phyloP scores from a whole-genome alignment of 2,329 filamentous ascomycete genomes.

The Pseudocercospora crystallina region DNA sequence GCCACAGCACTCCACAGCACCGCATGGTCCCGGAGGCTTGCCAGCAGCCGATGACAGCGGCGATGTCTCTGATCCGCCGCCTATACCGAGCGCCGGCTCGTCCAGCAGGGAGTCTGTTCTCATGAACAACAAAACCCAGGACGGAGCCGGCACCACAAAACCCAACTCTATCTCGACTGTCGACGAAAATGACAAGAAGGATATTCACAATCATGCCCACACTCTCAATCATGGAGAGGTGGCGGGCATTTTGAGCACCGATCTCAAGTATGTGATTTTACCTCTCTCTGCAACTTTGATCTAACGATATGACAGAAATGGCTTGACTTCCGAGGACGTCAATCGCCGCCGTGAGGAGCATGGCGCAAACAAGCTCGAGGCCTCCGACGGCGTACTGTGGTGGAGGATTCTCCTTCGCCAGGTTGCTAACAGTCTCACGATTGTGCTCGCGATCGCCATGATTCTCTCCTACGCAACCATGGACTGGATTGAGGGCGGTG shows the following conservation, averaged over 20 bases:
- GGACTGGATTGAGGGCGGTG: constrained; percentile 62
- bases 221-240: constrained; percentile 20
- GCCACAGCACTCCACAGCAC: constrained; percentile 20
- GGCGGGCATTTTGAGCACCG: constrained; percentile 19
- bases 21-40: constrained; percentile 22
- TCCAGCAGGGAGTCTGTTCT: constrained; percentile 24
- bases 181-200: constrained; percentile 15
- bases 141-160: constrained; percentile 28
- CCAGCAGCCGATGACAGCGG: constrained; percentile 25
- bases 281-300: not conserved
- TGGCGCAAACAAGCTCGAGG: constrained; percentile 33
- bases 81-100: constrained; percentile 34
- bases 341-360: constrained; percentile 25
- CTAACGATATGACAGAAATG: constrained; percentile 19
- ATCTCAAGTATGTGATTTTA: constrained; percentile 20
- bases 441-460: constrained; percentile 57
- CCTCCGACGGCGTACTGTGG: constrained; percentile 30
- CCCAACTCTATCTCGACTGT: constrained; percentile 17
- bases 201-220: constrained; percentile 23
- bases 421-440: constrained; percentile 39
- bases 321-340: constrained; percentile 26
- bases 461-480: constrained; percentile 57
- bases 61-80: constrained; percentile 30
- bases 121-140: constrained; percentile 27
- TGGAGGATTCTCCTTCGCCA: constrained; percentile 38